Evolutionary conservation across 1,284 basidiomycete species (phyloP), one percentile per base, ranked within the genome.

Genomic region (Tylopilus sp.): DNA sequence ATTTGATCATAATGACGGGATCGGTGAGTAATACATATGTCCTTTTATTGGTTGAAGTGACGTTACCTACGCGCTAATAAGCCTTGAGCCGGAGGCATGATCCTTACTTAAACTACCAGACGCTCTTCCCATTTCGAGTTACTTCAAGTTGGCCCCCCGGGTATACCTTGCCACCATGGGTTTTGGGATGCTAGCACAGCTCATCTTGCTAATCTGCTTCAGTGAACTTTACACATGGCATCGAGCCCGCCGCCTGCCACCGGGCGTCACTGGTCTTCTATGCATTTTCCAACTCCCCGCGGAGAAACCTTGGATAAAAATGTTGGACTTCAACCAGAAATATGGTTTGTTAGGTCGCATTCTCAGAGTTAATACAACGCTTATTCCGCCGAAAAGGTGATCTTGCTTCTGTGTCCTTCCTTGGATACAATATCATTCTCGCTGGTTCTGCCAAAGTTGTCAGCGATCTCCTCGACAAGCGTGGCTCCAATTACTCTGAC

Each of bases 381-480:
- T n/a, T n/a, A n/a, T n/a, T n/a, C n/a, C n/a, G n/a, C n/a, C n/a
- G n/a, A n/a, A n/a, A n/a, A 72, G 72, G 72, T 59, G 65, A 72
- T 51, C 64, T 72, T 51, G 65, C 68, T 33, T 72, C 65, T n/a
- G 53, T 74, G 3, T 63, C 65, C 12, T n/a, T n/a, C n/a, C n/a
- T n/a, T n/a, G 65, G 72, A 24, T 63, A 63, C 52, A 63, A 65
- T 16, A 33, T 66, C 44, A 72, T 74, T 33, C 1, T 72, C 36
- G 55, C 76, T 53, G 69, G 69, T 7, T 71, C 74, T 16, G 72
- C 64, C 2, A 64, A 66, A n/a, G 60, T 76, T 13, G 72, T 72
- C 0, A 58, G 55, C 29, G 74, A 74, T 22, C 53, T 76, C 13
- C 69, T 74, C 6, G 72, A 74, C n/a, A 74, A 73, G 29, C 70